Evolutionary conservation across 176 grass and related monocot genomes (phyloP).

Genomic region (Triticum timopheevii): DNA sequence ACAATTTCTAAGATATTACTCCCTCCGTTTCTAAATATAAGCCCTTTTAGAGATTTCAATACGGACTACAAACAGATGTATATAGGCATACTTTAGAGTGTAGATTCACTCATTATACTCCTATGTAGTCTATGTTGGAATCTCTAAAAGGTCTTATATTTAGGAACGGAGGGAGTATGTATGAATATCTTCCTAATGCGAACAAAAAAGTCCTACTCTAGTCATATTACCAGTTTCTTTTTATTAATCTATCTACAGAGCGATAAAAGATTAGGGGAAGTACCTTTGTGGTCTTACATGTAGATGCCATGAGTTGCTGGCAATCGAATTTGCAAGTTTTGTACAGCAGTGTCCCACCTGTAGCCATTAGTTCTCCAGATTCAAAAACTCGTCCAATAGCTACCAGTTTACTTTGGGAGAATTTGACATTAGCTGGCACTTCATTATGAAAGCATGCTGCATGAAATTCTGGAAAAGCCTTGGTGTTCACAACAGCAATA

Average conservation of each 20-base stretch:
- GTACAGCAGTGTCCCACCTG: neutral
- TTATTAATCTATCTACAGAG: neutral
- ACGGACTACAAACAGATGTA: no score
- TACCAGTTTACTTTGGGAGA: neutral
- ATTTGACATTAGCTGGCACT: neutral
- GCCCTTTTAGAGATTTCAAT: no score
- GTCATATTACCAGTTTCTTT: neutral
- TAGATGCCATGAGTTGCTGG: neutral
- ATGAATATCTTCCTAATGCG: no score
- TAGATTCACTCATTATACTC: no score
- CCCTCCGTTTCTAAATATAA: no score
- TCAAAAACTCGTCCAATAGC: neutral
- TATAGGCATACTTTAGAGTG: no score
- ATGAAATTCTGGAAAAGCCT: neutral
- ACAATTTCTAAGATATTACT: no score
- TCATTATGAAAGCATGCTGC: neutral
- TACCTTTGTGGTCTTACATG: neutral
- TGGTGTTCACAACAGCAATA: conserved; percentile 24
- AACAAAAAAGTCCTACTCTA: neutral
- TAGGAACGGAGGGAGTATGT: no score
- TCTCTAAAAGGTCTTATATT: no score
- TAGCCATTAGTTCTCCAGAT: neutral
- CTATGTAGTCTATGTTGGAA: no score
- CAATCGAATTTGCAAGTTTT: neutral
- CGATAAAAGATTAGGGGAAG: neutral